Evolutionary conservation across 352 stramenopile genomes (phyloP).

Genomic region (Phytopythium oedochilum): DNA sequence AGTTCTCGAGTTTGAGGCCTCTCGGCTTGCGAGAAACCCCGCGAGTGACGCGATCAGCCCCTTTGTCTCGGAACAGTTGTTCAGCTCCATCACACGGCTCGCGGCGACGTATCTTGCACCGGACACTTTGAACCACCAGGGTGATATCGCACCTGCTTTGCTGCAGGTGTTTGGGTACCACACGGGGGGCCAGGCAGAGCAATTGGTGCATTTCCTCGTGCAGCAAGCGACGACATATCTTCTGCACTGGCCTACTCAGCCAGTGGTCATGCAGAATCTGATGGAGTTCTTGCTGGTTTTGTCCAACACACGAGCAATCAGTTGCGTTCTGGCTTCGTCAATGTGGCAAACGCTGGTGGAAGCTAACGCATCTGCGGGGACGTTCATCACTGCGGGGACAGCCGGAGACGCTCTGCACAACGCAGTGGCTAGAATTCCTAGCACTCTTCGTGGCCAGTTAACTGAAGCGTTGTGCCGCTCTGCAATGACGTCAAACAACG

Average conservation of each 20-base stretch:
- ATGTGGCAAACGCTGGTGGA: conserved; percentile 77
- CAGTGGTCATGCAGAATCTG: conserved; percentile 78
- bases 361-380: conserved; percentile 56
- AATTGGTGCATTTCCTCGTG: conserved; percentile 71
- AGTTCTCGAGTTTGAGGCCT: conserved; percentile 63
- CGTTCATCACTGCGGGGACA: conserved; percentile 30
- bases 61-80: conserved; percentile 75
- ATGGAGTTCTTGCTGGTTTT: conserved; percentile 74
- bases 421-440: conserved; percentile 56
- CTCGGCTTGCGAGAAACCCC: conserved; percentile 49
- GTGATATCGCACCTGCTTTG: conserved; percentile 39
- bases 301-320: conserved; percentile 60
- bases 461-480: conserved; percentile 69
- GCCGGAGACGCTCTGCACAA: conserved; percentile 26
- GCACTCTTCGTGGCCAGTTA: conserved; percentile 48
- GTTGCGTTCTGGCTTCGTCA: conserved; percentile 36
- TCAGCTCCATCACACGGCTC: conserved; percentile 66
- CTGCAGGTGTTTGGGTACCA: conserved; percentile 67
- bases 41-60: conserved; percentile 59
- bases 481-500: conserved; percentile 55
- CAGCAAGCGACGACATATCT: conserved; percentile 66
- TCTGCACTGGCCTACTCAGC: conserved; percentile 78
- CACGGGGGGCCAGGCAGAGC: conserved; percentile 34
- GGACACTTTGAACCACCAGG: conserved; percentile 32
- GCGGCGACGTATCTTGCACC: conserved; percentile 71